Percentiles rank a stretch among this genome's conserved stretches.
Conservation (phyloP, 148 eudicot genomes). For the Nepenthes gracilis region DNA sequence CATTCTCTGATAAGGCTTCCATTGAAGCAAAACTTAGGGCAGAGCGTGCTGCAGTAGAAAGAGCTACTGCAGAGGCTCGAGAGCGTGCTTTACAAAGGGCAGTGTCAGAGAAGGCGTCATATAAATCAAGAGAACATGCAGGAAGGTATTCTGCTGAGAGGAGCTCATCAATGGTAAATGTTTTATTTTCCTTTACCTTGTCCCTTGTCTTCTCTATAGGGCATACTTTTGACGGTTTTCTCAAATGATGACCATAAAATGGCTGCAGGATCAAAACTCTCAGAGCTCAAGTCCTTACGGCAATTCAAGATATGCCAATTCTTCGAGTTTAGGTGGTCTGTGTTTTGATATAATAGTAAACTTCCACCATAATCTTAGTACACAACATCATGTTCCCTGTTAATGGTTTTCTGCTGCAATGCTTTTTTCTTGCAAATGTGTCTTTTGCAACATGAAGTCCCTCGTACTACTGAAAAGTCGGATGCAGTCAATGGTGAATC, state of each 20-base stretch:
- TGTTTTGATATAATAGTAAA: background rate
- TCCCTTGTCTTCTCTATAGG: background rate
- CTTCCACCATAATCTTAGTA: background rate
- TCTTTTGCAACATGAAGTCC: conserved; percentile 4
- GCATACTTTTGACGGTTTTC: background rate
- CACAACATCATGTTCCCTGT: background rate
- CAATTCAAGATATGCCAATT: conserved; percentile 10
- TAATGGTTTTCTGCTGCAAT: background rate
- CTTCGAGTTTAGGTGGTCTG: conserved; percentile 22
- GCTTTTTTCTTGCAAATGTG: background rate
- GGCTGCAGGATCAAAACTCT: conserved; percentile 44
- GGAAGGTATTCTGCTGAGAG: conserved; percentile 25
- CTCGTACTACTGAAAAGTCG: conserved; percentile 19
- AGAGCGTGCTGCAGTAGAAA: conserved; percentile 96
- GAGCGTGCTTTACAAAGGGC: conserved; percentile 90
- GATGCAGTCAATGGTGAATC: conserved; percentile 48
- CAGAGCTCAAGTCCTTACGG: conserved; percentile 20
- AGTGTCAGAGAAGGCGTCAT: conserved; percentile 49
- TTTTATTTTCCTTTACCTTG: background rate
- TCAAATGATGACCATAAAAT: conserved; percentile 3
- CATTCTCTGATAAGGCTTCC: conserved; percentile 51
- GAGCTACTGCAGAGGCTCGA: conserved; percentile 93
- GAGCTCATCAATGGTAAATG: conserved; percentile 21
- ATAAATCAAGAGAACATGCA: conserved; percentile 27
- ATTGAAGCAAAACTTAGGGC: conserved; percentile 64